Evolutionary conservation across 1,139 yeast genomes (phyloP).

Genomic region (Pichia cactophila): DNA sequence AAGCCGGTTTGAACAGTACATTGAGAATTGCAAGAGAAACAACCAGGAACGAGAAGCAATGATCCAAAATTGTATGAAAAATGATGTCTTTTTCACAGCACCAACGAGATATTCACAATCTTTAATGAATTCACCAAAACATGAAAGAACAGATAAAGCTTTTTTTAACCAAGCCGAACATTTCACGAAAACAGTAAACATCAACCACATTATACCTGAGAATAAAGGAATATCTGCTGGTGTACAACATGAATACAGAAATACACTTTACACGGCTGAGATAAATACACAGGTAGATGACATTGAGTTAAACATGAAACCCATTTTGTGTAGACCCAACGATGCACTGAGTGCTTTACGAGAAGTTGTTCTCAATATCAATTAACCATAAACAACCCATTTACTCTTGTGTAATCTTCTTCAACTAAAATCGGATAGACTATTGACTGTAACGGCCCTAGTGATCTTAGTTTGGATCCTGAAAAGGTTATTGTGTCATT

Average conservation of each 20-base stretch:
- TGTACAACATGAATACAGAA: not conserved
- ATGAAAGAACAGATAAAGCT: not conserved
- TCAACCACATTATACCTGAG: constrained; percentile 2
- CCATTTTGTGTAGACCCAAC: not conserved
- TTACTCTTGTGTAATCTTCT: too few species aligned
- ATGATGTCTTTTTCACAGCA: constrained; percentile 9
- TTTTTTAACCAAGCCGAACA: not conserved
- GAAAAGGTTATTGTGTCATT: too few species aligned
- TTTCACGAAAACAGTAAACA: constrained; percentile 2
- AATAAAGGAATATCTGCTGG: constrained; percentile 7
- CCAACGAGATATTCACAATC: not conserved
- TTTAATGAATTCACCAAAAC: not conserved
- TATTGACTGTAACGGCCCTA: too few species aligned
- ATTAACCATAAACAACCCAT: too few species aligned
- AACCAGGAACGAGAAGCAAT: constrained; percentile 4
- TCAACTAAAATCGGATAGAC: too few species aligned
- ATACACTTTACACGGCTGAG: not conserved
- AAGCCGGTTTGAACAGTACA: constrained; percentile 6
- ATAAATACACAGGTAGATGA: too few species aligned
- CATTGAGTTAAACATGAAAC: not conserved
- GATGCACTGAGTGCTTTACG: not conserved
- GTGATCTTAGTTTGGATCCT: too few species aligned
- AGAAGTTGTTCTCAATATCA: not conserved
- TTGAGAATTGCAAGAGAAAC: not conserved
- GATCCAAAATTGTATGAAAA: constrained; percentile 9